These are phyloP conservation scores for Davidsoniella neocaledoniae DNA, from an alignment of 2,329 filamentous ascomycete species.

Conservation along the genomic window DNA sequence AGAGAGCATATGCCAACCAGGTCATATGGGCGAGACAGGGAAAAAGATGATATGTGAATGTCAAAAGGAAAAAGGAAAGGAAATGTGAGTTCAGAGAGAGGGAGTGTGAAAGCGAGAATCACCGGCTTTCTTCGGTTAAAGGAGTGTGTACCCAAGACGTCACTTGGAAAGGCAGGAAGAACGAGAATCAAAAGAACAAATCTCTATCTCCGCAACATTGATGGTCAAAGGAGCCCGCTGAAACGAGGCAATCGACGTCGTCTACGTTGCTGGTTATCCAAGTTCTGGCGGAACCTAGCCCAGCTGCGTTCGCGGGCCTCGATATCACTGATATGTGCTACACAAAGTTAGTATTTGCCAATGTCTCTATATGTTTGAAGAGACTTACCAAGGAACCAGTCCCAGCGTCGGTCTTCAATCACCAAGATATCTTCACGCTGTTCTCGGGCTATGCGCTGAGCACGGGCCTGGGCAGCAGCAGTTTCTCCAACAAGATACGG, in stretches of 20 bases:
- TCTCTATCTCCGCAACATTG: neutral
- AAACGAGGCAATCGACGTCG: conserved; percentile 12
- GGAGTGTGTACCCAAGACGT: neutral
- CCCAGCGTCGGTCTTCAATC: conserved; percentile 42
- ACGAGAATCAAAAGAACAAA: neutral
- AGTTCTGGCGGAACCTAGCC: conserved; percentile 25
- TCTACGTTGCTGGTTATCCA: conserved; percentile 17
- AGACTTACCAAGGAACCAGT: conserved; percentile 39
- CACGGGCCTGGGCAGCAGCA: conserved; percentile 39
- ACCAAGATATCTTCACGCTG: conserved; percentile 36
- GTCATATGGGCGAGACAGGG: neutral
- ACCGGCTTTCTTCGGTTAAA: neutral
- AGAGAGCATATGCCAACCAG: neutral
- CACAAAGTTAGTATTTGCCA: conserved; percentile 13
- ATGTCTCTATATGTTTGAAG: neutral
- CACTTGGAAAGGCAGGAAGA: neutral
- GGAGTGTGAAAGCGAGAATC: neutral
- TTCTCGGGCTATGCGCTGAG: conserved; percentile 40
- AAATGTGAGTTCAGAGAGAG: neutral
- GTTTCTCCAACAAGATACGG: conserved; percentile 50
- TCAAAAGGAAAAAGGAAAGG: neutral
- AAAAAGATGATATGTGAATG: neutral
- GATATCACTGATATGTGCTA: conserved; percentile 33
- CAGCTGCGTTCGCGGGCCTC: conserved; percentile 35
- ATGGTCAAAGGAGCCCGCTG: neutral